phyloP scores from a whole-genome alignment of 1,139 yeast genomes.

The Entelexis paramagnoliae region DNA sequence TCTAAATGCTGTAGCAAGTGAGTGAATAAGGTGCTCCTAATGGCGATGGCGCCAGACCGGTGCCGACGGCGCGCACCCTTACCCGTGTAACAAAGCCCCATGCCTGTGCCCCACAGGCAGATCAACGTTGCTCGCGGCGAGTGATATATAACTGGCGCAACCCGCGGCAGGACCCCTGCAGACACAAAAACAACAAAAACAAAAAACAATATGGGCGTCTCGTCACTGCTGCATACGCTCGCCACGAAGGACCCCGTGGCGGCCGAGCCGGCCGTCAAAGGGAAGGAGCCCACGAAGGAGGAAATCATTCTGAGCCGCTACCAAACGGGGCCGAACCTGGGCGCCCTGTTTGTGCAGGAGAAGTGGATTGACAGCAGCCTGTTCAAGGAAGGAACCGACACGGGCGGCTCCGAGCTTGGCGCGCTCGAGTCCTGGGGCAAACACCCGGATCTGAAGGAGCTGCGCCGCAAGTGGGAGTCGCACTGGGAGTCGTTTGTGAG shows the following conservation, averaged over 20 bases:
- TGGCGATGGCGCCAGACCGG: background rate
- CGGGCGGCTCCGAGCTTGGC: conserved; percentile 58
- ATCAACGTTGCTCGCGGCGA: background rate
- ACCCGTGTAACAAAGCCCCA: conserved; percentile 1
- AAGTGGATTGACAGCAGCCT: conserved; percentile 49
- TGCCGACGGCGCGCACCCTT: background rate
- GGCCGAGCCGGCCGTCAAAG: conserved; percentile 30
- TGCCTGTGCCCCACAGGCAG: conserved; percentile 6
- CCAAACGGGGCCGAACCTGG: conserved; percentile 80
- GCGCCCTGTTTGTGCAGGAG: conserved; percentile 74
- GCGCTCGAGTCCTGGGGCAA: conserved; percentile 50
- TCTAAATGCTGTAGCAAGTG: background rate
- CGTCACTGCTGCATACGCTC: conserved; percentile 19
- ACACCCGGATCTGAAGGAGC: conserved; percentile 15
- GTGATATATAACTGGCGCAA: background rate
- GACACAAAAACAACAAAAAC: too few species aligned
- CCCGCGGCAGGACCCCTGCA: background rate
- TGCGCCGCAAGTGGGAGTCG: conserved; percentile 40
- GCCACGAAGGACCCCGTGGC: conserved; percentile 24
- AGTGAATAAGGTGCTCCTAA: background rate
- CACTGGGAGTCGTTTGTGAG: conserved; percentile 62
- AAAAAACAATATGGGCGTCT: conserved; percentile 20
- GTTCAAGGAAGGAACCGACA: conserved; percentile 42
- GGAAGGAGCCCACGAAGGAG: conserved; percentile 36
- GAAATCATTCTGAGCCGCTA: conserved; percentile 56